Evolutionary conservation across 2,329 filamentous ascomycete genomes (phyloP).

Genomic region (Botryosphaeria agaves): DNA sequence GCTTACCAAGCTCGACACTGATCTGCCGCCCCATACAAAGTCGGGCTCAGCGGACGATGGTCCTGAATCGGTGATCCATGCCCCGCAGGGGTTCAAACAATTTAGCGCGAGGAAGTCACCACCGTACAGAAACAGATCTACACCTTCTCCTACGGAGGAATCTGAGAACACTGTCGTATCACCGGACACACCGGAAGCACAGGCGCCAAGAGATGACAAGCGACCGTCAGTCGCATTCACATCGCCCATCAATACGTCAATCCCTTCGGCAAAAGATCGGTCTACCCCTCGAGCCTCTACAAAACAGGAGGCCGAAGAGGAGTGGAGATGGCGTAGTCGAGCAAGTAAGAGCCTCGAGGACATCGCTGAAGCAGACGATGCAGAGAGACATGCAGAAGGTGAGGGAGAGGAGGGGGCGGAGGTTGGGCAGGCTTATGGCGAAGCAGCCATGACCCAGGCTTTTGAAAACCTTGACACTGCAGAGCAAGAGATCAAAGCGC

Average conservation of each 20-base stretch:
- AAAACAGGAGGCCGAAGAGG: conserved; percentile 50
- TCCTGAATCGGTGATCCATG: conserved; percentile 80
- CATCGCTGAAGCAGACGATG: conserved; percentile 27
- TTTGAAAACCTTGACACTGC: conserved; percentile 40
- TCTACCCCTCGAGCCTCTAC: conserved; percentile 74
- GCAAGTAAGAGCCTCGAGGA: conserved; percentile 59
- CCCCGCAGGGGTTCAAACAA: conserved; percentile 61
- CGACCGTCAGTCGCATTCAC: conserved; percentile 29
- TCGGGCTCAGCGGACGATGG: conserved; percentile 56
- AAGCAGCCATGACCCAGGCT: conserved; percentile 28
- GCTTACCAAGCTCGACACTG: conserved; percentile 29
- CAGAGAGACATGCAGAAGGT: conserved; percentile 14
- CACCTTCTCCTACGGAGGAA: conserved; percentile 12
- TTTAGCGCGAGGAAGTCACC: conserved; percentile 35
- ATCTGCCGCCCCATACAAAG: conserved; percentile 18
- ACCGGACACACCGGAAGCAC: conserved; percentile 16
- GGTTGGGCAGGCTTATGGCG: too few species aligned
- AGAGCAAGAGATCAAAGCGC: conserved; percentile 45
- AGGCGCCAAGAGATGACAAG: conserved; percentile 13
- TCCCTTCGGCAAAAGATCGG: conserved; percentile 48
- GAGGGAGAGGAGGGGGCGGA: too few species aligned
- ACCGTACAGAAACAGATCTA: conserved; percentile 11
- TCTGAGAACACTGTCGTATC: conserved; percentile 18
- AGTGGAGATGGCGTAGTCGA: conserved; percentile 35
- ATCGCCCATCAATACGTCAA: conserved; percentile 58